Evolutionary conservation across 176 grass and related monocot species (phyloP).

Genomic region (Secale cereale): DNA sequence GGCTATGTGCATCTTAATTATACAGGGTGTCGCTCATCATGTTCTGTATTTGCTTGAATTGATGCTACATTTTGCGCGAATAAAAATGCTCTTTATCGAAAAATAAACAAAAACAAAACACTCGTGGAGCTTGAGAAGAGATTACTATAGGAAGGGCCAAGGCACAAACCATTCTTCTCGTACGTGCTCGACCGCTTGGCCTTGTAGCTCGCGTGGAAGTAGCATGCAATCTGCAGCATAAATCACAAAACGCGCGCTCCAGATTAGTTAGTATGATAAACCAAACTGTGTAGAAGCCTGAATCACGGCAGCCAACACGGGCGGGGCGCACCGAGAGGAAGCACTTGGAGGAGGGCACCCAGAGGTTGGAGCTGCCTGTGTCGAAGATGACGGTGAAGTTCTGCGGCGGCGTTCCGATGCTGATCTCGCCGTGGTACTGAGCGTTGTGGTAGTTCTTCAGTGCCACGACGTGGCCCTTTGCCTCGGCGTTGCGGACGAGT

Average conservation of each 20-base stretch:
- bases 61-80: too few species aligned
- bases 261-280: neutral
- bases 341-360: slow-evolving; percentile 93
- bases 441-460: slow-evolving; percentile 86
- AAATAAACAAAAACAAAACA: too few species aligned
- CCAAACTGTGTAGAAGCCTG: neutral
- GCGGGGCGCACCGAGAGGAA: slow-evolving; percentile 53
- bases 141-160: neutral
- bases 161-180: slow-evolving; percentile 55
- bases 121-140: too few species aligned
- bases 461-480: slow-evolving; percentile 49
- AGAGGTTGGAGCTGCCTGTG: slow-evolving; percentile 88
- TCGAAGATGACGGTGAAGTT: slow-evolving; percentile 91
- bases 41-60: too few species aligned
- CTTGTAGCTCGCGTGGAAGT: slow-evolving; percentile 66
- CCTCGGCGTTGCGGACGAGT: slow-evolving; percentile 21
- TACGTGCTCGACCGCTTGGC: slow-evolving; percentile 59
- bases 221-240: slow-evolving; percentile 65
- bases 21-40: too few species aligned
- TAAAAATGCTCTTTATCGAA: too few species aligned
- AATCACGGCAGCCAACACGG: neutral
- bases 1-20: too few species aligned
- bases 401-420: slow-evolving; percentile 69
- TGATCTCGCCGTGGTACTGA: slow-evolving; percentile 84
- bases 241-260: neutral